Conservation (phyloP, 1,139 yeast genomes). For the Candida pseudocylindracea region DNA sequence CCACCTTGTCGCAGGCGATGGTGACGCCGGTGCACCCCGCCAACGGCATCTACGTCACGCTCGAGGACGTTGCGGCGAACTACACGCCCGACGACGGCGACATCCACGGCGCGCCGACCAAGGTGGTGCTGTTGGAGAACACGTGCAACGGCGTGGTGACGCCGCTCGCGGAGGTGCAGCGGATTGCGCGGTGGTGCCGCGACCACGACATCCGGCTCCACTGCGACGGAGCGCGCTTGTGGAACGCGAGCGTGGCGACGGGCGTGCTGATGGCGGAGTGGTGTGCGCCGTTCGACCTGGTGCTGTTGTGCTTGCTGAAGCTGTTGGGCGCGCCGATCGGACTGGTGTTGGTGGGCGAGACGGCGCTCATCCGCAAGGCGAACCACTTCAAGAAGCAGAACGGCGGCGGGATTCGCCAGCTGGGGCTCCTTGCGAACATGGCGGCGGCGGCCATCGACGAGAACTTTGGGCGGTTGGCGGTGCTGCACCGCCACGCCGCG, state of each 20-base stretch:
- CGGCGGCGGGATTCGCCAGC: slow-evolving; percentile 26
- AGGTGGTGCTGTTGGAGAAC: slow-evolving; percentile 20
- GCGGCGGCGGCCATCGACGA: slow-evolving; percentile 19
- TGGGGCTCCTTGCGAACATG: slow-evolving; percentile 19
- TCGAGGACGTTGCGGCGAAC: slow-evolving; percentile 14
- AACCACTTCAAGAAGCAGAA: slow-evolving; percentile 23
- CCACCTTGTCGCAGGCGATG: slow-evolving; percentile 23
- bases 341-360: slow-evolving; percentile 15
- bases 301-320: slow-evolving; percentile 21
- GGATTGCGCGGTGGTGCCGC: slow-evolving; percentile 15
- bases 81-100: slow-evolving; percentile 25
- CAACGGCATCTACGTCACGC: slow-evolving; percentile 15
- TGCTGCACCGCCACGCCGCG: slow-evolving; percentile 3
- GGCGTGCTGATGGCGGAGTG: slow-evolving; percentile 17
- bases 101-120: slow-evolving; percentile 24
- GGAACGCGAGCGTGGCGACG: slow-evolving; percentile 21
- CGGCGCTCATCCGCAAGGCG: slow-evolving; percentile 15
- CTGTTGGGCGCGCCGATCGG: slow-evolving; percentile 25
- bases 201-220: slow-evolving; percentile 14
- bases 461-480: slow-evolving; percentile 11
- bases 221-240: slow-evolving; percentile 23
- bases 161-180: slow-evolving; percentile 18
- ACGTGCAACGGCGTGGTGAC: slow-evolving; percentile 21
- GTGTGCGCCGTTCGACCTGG: slow-evolving; percentile 18
- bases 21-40: slow-evolving; percentile 16